These are phyloP conservation scores for Jackrogersella minutella DNA, from an alignment of 495 filamentous ascomycete genomes.

Conservation along the genomic window DNA sequence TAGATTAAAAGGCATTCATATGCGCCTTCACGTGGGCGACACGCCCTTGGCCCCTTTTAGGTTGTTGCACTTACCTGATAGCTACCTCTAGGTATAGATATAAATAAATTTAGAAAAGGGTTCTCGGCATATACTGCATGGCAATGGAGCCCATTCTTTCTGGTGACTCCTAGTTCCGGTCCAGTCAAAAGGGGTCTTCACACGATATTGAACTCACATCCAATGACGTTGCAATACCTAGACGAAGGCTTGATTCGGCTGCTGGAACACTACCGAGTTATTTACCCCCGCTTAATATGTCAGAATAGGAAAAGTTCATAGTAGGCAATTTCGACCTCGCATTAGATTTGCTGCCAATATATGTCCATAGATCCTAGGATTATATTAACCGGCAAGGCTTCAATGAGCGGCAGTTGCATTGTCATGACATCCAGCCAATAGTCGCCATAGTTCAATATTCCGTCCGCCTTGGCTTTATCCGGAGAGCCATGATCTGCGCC, in stretches of 20 bases:
- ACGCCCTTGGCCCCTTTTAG: background rate
- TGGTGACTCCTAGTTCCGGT: slow-evolving; percentile 3
- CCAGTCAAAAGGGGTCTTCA: slow-evolving; percentile 6
- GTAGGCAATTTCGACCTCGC: slow-evolving; percentile 36
- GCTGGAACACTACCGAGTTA: slow-evolving; percentile 33
- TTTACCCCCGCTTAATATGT: slow-evolving; percentile 42
- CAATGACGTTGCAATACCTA: slow-evolving; percentile 32
- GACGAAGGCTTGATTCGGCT: slow-evolving; percentile 32
- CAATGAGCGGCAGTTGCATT: slow-evolving; percentile 36
- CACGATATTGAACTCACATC: background rate
- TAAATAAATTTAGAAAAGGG: slow-evolving; percentile 28
- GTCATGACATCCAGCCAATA: slow-evolving; percentile 23
- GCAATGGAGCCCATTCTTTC: slow-evolving; percentile 3
- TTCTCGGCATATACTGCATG: slow-evolving; percentile 28
- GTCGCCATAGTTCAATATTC: slow-evolving; percentile 1
- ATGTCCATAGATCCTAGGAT: slow-evolving; percentile 20
- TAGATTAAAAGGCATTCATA: slow-evolving; percentile 27
- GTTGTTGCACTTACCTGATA: no score
- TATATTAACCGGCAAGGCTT: slow-evolving; percentile 39
- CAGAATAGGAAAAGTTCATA: slow-evolving; percentile 28
- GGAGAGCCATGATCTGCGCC: slow-evolving; percentile 29
- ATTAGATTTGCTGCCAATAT: slow-evolving; percentile 33
- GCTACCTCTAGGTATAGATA: slow-evolving; percentile 22
- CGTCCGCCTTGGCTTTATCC: slow-evolving; percentile 41
- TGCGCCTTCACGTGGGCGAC: slow-evolving; percentile 30